Conservation (phyloP, 768 basidiomycete genomes). For the Auricularia auricula-judae region DNA sequence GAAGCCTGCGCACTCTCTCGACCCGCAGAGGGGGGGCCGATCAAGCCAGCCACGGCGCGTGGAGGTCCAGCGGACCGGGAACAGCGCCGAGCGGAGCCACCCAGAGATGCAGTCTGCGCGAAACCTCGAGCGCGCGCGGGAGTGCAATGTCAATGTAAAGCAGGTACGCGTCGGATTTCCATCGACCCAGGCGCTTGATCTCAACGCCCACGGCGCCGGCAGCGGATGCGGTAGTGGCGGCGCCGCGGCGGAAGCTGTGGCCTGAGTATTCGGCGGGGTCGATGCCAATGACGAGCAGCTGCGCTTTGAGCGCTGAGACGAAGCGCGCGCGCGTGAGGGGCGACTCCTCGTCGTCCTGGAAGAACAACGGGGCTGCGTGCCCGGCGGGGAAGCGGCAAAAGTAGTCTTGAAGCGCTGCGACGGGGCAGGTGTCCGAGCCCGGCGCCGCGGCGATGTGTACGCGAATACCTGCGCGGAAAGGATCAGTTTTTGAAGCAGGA, state of each 20-base stretch:
- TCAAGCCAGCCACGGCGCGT: not conserved
- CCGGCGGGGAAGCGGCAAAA: not conserved
- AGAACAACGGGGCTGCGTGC: slow-evolving; percentile 7
- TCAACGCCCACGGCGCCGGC: slow-evolving; percentile 22
- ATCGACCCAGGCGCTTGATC: slow-evolving; percentile 27
- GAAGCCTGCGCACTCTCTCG: not conserved
- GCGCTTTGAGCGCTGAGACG: not conserved
- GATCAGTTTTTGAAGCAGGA: slow-evolving; percentile 27
- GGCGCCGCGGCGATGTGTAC: slow-evolving; percentile 16
- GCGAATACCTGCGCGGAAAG: slow-evolving; percentile 19
- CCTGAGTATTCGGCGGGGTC: slow-evolving; percentile 10
- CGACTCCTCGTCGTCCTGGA: not conserved
- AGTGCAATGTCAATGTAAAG: slow-evolving; percentile 22
- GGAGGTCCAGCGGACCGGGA: not conserved
- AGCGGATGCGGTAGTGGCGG: slow-evolving; percentile 19
- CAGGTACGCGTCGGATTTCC: slow-evolving; percentile 28
- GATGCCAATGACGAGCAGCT: slow-evolving; percentile 1
- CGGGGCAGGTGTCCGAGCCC: slow-evolving; percentile 1
- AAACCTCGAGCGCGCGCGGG: not conserved
- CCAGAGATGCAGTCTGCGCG: not conserved
- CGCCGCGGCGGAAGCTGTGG: slow-evolving; percentile 5
- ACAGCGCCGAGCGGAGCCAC: not conserved
- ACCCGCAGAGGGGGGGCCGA: not conserved
- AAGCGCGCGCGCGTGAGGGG: slow-evolving; percentile 6
- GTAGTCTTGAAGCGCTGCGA: slow-evolving; percentile 8